These are phyloP conservation scores for Onygenales sp. DNA, from an alignment of 2,329 filamentous ascomycete genomes.

Conservation along the genomic window DNA sequence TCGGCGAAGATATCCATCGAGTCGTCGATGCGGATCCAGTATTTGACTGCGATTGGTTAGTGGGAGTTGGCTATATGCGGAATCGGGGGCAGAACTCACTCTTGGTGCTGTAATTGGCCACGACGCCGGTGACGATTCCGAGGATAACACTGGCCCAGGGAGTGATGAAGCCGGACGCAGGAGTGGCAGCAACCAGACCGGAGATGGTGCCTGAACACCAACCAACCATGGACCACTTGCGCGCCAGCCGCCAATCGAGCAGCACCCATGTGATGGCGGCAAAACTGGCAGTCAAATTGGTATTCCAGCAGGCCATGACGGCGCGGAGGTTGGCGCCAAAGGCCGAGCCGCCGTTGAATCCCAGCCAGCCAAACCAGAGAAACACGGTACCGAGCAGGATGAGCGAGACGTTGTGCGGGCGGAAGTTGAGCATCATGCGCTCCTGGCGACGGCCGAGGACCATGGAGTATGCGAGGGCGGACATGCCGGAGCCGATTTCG, in stretches of 20 bases:
- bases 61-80: neutral
- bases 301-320: constrained; percentile 97
- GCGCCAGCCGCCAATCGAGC: constrained; percentile 87
- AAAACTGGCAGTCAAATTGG: constrained; percentile 85
- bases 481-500: constrained; percentile 91
- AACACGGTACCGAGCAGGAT: constrained; percentile 92
- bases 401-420: constrained; percentile 94
- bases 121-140: constrained; percentile 53
- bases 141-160: constrained; percentile 55
- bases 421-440: constrained; percentile 99
- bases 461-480: constrained; percentile 90
- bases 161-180: constrained; percentile 69
- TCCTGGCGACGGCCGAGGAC: constrained; percentile 92
- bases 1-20: constrained; percentile 86
- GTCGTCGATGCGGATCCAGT: constrained; percentile 72
- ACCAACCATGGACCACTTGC: constrained; percentile 90
- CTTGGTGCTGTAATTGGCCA: constrained; percentile 82
- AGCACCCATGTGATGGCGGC: constrained; percentile 88
- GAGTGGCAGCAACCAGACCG: constrained; percentile 78
- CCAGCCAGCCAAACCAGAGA: constrained; percentile 98
- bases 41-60: constrained; percentile 44
- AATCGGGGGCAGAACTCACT: constrained; percentile 46
- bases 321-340: constrained; percentile 92
- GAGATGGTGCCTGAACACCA: constrained; percentile 87
- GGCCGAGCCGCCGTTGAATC: constrained; percentile 93